Evolutionary conservation across 257 asterid genomes (phyloP), one percentile per base, ranked within the genome.

Genomic region (Voacanga thouarsii): DNA sequence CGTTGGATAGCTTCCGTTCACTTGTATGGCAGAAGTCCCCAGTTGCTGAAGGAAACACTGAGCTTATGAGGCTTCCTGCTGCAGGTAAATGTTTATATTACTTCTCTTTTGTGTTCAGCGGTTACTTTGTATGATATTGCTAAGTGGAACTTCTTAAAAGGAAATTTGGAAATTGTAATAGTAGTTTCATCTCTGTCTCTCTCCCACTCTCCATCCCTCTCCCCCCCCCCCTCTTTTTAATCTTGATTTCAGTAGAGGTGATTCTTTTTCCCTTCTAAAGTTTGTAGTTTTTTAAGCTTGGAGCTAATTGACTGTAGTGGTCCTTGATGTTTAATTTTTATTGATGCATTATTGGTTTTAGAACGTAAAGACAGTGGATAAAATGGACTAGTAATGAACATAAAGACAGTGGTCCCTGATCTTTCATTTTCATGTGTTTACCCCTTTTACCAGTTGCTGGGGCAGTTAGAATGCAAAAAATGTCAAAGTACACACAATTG

Each of bases 21-120:
- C 83, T 82, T 73, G 82, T 86, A 23, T 89, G 92, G 90, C 92
- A 84, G 73, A 93, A 92, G 84, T 89, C 99, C 49, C 94, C 96
- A 19, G 82, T 72, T 84, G 90, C 95, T 71, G 97, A 92, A 77
- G 83, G 86, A 85, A 92, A 88, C 83, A 79, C 60, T 30, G 89
- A 86, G 81, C 75, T 69, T 59, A 63, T 71, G 30, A 84, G 83
- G 86, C 90, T 80, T 70, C 91, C 86, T 51, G 76, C 96, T 79
- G 85, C 94, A 84, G 98, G 99, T 95, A 86, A 82, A 73, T 82
- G n/a, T 67, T 72, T 63, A 37, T 70, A 45, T 77, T 72, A 56
- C 74, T 75, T n/a, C 73, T 69, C 66, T 77, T 70, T 56, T 44
- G 37, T 6, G 61, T 69, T 69, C 67, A n/a, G 15, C 76, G 61